These are phyloP conservation scores for Alternaria alternata DNA, from an alignment of 2,329 filamentous ascomycete genomes.

Conservation along the genomic window DNA sequence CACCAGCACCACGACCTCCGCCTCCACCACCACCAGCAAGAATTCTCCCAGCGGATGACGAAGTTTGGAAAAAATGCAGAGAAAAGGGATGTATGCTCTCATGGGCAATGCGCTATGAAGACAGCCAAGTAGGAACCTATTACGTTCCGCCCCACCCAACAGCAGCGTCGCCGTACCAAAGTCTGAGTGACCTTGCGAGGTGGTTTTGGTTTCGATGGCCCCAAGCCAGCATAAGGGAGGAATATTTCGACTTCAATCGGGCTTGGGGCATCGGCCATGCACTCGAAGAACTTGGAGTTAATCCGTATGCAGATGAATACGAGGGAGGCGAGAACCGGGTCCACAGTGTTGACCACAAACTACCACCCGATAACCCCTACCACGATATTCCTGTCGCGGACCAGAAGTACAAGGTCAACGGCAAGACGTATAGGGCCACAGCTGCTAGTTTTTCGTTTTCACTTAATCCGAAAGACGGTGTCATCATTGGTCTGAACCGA, in stretches of 20 bases:
- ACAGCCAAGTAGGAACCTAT: constrained; percentile 14
- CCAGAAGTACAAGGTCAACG: constrained; percentile 21
- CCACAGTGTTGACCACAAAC: constrained; percentile 17
- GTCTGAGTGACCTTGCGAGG: constrained; percentile 6
- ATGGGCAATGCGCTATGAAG: constrained; percentile 20
- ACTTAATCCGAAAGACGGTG: constrained; percentile 24
- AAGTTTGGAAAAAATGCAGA: constrained; percentile 16
- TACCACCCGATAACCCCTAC: not conserved
- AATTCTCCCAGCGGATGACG: constrained; percentile 17
- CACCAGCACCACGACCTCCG: not conserved
- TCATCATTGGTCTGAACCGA: constrained; percentile 28
- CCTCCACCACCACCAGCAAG: constrained; percentile 19
- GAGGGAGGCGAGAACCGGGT: constrained; percentile 27
- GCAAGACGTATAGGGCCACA: constrained; percentile 20
- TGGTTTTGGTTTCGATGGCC: constrained; percentile 25
- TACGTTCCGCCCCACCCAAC: constrained; percentile 16
- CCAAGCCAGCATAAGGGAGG: not conserved
- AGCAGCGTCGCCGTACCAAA: constrained; percentile 16
- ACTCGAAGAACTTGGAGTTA: constrained; percentile 21
- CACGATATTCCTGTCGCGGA: constrained; percentile 4
- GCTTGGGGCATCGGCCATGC: constrained; percentile 25
- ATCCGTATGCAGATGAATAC: constrained; percentile 14
- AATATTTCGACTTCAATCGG: constrained; percentile 20
- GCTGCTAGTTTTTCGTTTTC: constrained; percentile 24
- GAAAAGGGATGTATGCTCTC: constrained; percentile 23